Percentiles rank a stretch among this genome's conserved stretches.
Evolutionary conservation across 73 alveolate species (phyloP).

Genomic region (Effrenium voratum): DNA sequence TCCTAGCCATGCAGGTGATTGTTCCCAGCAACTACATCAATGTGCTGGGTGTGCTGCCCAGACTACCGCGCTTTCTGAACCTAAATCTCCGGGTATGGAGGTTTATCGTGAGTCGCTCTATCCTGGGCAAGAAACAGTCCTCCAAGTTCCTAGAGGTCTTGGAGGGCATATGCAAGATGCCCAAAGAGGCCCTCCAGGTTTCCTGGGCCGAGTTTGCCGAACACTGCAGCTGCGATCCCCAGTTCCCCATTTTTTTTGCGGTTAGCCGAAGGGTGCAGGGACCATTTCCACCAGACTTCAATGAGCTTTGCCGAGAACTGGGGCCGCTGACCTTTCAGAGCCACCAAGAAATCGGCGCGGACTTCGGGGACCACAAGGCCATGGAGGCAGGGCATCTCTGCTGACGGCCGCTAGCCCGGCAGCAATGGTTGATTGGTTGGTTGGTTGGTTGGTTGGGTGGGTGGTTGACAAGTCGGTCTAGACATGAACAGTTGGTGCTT

Average conservation of each 20-base stretch:
- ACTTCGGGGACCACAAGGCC: neutral
- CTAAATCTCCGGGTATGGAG: neutral
- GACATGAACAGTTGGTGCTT: no score
- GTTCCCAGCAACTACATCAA: constrained; percentile 38
- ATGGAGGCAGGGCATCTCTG: neutral
- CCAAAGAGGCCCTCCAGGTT: no score
- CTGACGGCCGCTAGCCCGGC: no score
- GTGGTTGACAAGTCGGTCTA: no score
- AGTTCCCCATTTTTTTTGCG: constrained; percentile 13
- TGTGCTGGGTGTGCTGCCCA: constrained; percentile 29
- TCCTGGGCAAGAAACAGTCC: no score
- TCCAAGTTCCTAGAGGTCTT: no score
- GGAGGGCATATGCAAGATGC: no score
- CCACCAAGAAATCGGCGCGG: neutral
- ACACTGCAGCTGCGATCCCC: constrained; percentile 52
- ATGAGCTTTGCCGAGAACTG: neutral
- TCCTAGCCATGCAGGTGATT: constrained; percentile 4
- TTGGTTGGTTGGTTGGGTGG: no score
- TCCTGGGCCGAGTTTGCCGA: neutral
- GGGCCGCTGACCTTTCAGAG: constrained; percentile 27
- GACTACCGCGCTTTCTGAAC: constrained; percentile 12
- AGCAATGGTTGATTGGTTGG: no score
- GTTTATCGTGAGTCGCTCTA: neutral
- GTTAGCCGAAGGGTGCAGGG: constrained; percentile 11
- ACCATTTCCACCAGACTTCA: constrained; percentile 45